Percentiles rank a stretch among this genome's conserved stretches.
phyloP scores from a whole-genome alignment of 371 early-diverging fungal genomes.

The Thermomucor indicae-seudaticae region DNA sequence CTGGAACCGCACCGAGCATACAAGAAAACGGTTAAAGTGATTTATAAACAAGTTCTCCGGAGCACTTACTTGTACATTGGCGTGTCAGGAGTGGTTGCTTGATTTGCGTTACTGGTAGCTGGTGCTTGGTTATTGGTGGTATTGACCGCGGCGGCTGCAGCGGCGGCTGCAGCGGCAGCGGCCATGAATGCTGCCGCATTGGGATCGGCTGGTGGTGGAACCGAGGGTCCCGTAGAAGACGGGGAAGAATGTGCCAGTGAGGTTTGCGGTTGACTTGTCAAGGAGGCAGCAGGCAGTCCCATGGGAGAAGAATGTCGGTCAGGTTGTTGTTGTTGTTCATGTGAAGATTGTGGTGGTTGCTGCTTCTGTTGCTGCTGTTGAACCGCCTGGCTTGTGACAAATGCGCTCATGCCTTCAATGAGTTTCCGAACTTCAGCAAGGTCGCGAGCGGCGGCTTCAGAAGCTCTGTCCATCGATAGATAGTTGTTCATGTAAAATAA shows the following conservation, averaged over 20 bases:
- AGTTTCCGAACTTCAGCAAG: conserved; percentile 48
- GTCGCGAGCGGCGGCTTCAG: conserved; percentile 48
- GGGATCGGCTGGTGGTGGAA: conserved; percentile 2
- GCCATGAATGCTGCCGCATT: conserved; percentile 15
- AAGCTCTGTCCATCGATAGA: conserved; percentile 37
- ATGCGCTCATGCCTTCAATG: conserved; percentile 48
- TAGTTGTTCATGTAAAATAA: conserved; percentile 14
- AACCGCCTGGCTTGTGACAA: conserved; percentile 31
- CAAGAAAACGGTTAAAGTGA: background rate
- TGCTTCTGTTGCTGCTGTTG: conserved; percentile 33
- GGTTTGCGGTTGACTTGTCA: conserved; percentile 7
- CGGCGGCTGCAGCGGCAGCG: conserved; percentile 16
- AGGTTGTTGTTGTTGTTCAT: conserved; percentile 7
- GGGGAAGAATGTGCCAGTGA: background rate
- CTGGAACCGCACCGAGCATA: background rate
- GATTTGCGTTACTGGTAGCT: too few relatives aligned
- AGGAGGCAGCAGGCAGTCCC: too few relatives aligned
- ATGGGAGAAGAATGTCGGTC: conserved; percentile 6
- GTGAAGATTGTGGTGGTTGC: conserved; percentile 24
- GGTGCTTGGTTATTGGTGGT: conserved; percentile 1
- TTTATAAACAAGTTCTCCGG: background rate
- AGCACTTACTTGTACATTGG: background rate
- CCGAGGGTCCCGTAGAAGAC: background rate
- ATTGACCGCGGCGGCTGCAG: conserved; percentile 10
- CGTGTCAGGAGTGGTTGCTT: background rate